Evolutionary conservation across 768 basidiomycete genomes (phyloP), one percentile per base, ranked within the genome.

Genomic region (Stropharia rugosoannulata): DNA sequence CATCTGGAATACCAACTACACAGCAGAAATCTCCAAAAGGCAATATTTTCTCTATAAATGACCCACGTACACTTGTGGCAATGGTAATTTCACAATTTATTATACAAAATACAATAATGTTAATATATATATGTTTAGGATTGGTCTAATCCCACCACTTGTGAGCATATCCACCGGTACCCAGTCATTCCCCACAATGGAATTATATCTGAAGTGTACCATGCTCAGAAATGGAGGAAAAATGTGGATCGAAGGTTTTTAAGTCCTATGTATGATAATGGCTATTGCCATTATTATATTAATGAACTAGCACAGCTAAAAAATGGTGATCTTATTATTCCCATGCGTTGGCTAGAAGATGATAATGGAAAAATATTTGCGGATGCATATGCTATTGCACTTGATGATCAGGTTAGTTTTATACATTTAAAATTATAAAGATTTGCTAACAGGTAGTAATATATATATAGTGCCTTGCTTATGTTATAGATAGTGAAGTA

Each of bases 41-140:
- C 5, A 71, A 71, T 58, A 18, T 43, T 0, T 72, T 62, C 49
- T 73, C 60, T 8, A 62, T 71, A 49, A 73, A 73, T 59, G 65
- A 68, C 57, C 58, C 63, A 11, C 27, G 57, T 9, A 39, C 56
- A 18, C 27, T 68, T 5, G 56, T 72, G 16, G 63, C 66, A 36
- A 67, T 65, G 52, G 66, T 70, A 44, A 55, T 59, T 32, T 15
- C 9, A 44, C 15, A 13, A 50, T 19, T n/a, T 25, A 8, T 51
- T 6, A 40, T 6, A 3, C 8, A 38, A 15, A n/a, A 6, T 16
- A 36, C 6, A 37, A 19, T 18, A 19, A 18, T 50, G 7, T 35
- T 5, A n/a, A 41, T 22, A 11, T 15, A 6, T 13, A 22, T 39
- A 1, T 25, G 5, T n/a, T n/a, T 15, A 50, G 49, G 49, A 50